Evolutionary conservation across 2,329 filamentous ascomycete genomes (phyloP).

Genomic region (Rugonectria rugulosa): DNA sequence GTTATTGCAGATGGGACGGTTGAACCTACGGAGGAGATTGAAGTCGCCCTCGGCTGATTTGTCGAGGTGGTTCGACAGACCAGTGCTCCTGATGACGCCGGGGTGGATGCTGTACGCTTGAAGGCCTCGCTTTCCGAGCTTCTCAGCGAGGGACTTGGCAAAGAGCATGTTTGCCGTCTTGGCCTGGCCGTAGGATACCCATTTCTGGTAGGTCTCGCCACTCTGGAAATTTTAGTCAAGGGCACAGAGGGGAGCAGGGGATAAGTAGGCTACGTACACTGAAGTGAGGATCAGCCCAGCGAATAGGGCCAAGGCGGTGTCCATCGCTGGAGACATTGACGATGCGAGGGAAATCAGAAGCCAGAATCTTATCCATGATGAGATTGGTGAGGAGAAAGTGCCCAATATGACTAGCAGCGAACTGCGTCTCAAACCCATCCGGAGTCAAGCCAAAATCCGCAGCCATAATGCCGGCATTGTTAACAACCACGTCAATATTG

Average conservation of each 20-base stretch:
- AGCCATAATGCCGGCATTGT: conserved; percentile 54
- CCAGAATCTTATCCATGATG: conserved; percentile 52
- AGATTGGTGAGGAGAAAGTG: conserved; percentile 57
- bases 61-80: conserved; percentile 34
- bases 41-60: conserved; percentile 25
- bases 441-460: conserved; percentile 37
- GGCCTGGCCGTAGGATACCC: conserved; percentile 47
- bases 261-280: conserved; percentile 31
- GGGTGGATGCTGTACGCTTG: conserved; percentile 46
- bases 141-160: conserved; percentile 41
- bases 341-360: conserved; percentile 44
- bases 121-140: conserved; percentile 41
- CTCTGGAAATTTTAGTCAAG: conserved; percentile 37
- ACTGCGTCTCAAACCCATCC: conserved; percentile 53
- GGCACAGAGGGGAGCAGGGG: not conserved
- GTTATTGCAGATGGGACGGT: rapidly evolving
- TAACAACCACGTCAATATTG: conserved; percentile 51
- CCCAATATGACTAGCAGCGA: conserved; percentile 54
- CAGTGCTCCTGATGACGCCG: conserved; percentile 37
- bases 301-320: conserved; percentile 41
- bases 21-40: conserved; percentile 27
- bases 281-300: conserved; percentile 45
- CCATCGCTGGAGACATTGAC: conserved; percentile 51
- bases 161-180: conserved; percentile 50
- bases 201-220: conserved; percentile 41